Conservation (phyloP, 2,329 filamentous ascomycete genomes). For the Rhynchosporium agropyri region DNA sequence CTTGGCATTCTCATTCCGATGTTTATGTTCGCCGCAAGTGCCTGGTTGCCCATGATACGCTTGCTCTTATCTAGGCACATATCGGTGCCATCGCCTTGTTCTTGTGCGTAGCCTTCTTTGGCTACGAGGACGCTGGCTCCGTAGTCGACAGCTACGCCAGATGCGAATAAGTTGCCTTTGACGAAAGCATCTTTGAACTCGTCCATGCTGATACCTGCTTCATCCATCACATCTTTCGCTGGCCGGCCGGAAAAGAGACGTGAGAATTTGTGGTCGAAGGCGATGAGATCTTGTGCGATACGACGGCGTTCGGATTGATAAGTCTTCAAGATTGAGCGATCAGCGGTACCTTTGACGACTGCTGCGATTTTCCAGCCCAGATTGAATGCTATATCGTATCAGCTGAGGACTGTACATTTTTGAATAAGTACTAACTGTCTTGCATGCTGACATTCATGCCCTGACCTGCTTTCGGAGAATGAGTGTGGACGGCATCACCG, state of each 20-base stretch:
- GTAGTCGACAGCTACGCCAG: slow-evolving; percentile 62
- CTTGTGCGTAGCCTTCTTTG: slow-evolving; percentile 50
- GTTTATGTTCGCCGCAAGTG: slow-evolving; percentile 37
- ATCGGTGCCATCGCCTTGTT: slow-evolving; percentile 53
- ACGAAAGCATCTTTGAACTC: slow-evolving; percentile 64
- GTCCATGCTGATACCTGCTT: slow-evolving; percentile 61
- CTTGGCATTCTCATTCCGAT: slow-evolving; percentile 61
- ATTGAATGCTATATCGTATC: slow-evolving; percentile 49
- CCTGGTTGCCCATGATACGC: slow-evolving; percentile 54
- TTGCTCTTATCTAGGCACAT: slow-evolving; percentile 52
- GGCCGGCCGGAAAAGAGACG: slow-evolving; percentile 59
- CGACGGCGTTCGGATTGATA: slow-evolving; percentile 64
- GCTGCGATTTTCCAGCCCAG: slow-evolving; percentile 60
- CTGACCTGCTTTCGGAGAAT: slow-evolving; percentile 65
- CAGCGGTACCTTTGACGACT: slow-evolving; percentile 42
- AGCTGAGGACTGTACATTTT: not conserved
- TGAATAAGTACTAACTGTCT: slow-evolving; percentile 47
- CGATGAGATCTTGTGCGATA: slow-evolving; percentile 68
- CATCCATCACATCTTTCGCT: slow-evolving; percentile 46
- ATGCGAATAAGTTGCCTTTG: slow-evolving; percentile 62
- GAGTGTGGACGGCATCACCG: slow-evolving; percentile 54
- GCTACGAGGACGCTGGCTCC: slow-evolving; percentile 57
- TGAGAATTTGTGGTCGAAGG: slow-evolving; percentile 61
- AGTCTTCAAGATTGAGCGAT: slow-evolving; percentile 57
- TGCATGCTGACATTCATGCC: slow-evolving; percentile 62